Evolutionary conservation across 148 eudicot species (phyloP), one percentile per base, ranked within the genome.

Genomic region (Vaccinium corymbosum): DNA sequence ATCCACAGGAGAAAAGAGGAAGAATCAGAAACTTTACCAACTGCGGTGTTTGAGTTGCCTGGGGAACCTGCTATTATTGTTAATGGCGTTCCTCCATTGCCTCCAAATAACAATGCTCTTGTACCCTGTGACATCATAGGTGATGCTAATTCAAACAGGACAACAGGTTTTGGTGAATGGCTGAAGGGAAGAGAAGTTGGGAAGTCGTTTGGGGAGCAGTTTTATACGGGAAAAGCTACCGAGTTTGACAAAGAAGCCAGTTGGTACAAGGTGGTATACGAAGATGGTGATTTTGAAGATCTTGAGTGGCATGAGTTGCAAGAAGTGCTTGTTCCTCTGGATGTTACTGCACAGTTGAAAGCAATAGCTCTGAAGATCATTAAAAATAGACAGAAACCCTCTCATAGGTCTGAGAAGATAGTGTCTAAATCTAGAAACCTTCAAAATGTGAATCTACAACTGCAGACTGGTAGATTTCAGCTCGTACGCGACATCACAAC

Each of bases 251-350:
- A 82, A 59, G 94, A 91, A 74, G 72, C 86, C 16, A 95, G 95
- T 12, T 93, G 98, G 98, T 95, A 91, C 70, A 89, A 92, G 85
- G 94, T 93, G 46, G 87, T 88, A 42, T 95, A 95, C 20, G 97
- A 93, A 81, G 98, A 95, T 82, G 98, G 98, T 4, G 97, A 95
- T 80, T 87, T 83, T 83, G 98, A 95, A 86, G 97, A 95, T 89
- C 94, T 95, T 7, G 95, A 93, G 80, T 95, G 98, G 98, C 87
- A 85, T 62, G 98, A 95, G 85, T 74, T 95, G 87, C 82, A 82
- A 71, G 88, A 89, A 55, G 83, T 95, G 70, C 93, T 95, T 12
- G 86, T 86, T 82, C 98, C 98, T 10, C 87, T 95, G 14, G 97
- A 93, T 86, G 87, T 93, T 52, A 84, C 94, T 6, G 82, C 93